Evolutionary conservation across 2,329 filamentous ascomycete species (phyloP).

Genomic region (Diaporthe humulicola): DNA sequence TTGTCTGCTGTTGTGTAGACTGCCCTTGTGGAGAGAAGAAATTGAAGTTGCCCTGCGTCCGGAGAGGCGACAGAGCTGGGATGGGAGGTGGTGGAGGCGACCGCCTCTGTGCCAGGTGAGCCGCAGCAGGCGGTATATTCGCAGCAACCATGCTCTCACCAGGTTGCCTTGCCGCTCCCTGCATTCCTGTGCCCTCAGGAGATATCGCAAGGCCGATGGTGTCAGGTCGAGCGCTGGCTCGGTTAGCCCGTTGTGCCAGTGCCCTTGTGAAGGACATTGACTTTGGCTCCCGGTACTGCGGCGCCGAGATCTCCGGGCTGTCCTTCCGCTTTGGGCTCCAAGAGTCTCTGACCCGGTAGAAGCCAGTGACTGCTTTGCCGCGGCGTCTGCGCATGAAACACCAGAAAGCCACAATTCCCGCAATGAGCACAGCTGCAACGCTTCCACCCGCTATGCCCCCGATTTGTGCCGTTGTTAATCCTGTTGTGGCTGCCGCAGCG

Average conservation of each 20-base stretch:
- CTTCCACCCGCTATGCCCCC: conserved; percentile 71
- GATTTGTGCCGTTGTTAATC: conserved; percentile 60
- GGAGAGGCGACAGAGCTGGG: conserved; percentile 33
- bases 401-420: conserved; percentile 53
- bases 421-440: conserved; percentile 62
- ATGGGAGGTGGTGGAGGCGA: conserved; percentile 27
- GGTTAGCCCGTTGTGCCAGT: conserved; percentile 44
- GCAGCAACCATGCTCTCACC: conserved; percentile 37
- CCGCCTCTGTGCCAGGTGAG: background rate
- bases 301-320: conserved; percentile 59
- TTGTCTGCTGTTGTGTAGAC: conserved; percentile 41
- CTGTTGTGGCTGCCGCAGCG: conserved; percentile 16
- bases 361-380: conserved; percentile 41
- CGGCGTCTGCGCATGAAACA: conserved; percentile 24
- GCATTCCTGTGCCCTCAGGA: conserved; percentile 43
- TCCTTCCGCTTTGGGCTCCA: conserved; percentile 48
- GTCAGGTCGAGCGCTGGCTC: conserved; percentile 48
- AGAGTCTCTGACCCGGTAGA: conserved; percentile 54
- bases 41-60: conserved; percentile 31
- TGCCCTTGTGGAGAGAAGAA: conserved; percentile 19
- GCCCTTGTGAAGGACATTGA: conserved; percentile 43
- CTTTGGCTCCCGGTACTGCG: conserved; percentile 49
- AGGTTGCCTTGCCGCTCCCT: conserved; percentile 25
- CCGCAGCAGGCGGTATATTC: conserved; percentile 5
- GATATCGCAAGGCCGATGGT: conserved; percentile 62